phyloP scores from a whole-genome alignment of 257 asterid genomes.

The Solanum microdontum region DNA sequence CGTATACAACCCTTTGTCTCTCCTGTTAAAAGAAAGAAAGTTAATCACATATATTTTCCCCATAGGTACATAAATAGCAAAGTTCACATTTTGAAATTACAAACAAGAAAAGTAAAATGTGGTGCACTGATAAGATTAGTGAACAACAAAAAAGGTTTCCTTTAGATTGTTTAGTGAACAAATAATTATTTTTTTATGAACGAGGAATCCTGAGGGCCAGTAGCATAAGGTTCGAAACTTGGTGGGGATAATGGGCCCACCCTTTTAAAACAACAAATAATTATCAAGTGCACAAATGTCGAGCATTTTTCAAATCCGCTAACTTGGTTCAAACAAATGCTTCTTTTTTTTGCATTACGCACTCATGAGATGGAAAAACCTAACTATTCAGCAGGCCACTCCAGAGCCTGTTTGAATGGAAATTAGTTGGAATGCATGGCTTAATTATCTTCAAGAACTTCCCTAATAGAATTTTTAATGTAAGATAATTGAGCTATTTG shows the following conservation, averaged over 20 bases:
- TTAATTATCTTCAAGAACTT: neutral
- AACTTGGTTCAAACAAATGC: neutral
- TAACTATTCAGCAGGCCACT: neutral
- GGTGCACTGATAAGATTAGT: neutral
- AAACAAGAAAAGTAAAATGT: neutral
- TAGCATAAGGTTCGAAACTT: neutral
- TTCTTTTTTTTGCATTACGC: neutral
- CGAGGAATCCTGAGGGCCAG: neutral
- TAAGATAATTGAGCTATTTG: neutral
- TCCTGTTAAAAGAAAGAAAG: slow-evolving; percentile 43
- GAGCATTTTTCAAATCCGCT: neutral
- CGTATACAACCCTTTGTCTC: slow-evolving; percentile 60
- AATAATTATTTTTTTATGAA: neutral
- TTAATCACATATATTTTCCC: neutral
- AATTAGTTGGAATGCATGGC: neutral
- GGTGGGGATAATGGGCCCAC: neutral
- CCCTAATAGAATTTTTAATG: neutral
- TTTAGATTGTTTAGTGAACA: neutral
- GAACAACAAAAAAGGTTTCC: neutral
- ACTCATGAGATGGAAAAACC: neutral
- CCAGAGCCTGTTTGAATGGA: neutral
- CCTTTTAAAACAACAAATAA: neutral
- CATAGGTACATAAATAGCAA: neutral
- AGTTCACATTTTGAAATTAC: neutral
- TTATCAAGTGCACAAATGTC: neutral